Evolutionary conservation across 768 basidiomycete genomes (phyloP), one percentile per base, ranked within the genome.

Genomic region (Russula sp.): DNA sequence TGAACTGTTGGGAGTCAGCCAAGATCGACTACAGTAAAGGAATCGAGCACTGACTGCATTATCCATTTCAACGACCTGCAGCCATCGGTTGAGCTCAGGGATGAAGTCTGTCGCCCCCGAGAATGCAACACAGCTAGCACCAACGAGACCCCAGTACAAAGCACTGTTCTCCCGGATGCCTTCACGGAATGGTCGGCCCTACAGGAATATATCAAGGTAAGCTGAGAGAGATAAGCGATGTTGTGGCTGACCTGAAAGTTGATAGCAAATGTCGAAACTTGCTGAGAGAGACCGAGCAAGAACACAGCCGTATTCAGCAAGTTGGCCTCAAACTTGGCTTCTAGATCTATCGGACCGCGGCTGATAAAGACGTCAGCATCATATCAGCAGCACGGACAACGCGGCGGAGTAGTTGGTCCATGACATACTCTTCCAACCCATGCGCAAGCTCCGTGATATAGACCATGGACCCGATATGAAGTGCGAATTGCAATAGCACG

Each of bases 141-240:
- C 92, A 45, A 97, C 78, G 11, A 98, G 84, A 31, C 97, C 97
- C 79, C 87, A 98, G 74, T 84, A 98, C 20, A 99, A 73, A n/a
- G 94, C 89, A 3, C 87, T 77, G 75, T 99, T 99, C 76, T 99
- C 97, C 3, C 91, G 83, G 71, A 99, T 98, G 42, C 94, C 94
- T 75, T 99, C 97, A 39, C 97, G 87, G 87, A 98, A 99, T 0
- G 97, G 97, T 40, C 97, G 89, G 9, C 97, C 97, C 83, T 91
- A 71, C 1, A 56, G 42, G 57, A 55, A 58, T 13, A 55, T 47
- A 27, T 47, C 27, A 56, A 48, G n/a, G 13, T 6, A 31, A 32
- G 57, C 58, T 52, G 22, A 54, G 35, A 18, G n/a, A 39, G n/a
- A 10, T 22, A 37, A 50, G 37, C 35, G 4, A 18, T 20, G 37